Percentiles rank a stretch among this genome's conserved stretches.
These are phyloP conservation scores for Ostreobium quekettii DNA, from an alignment of 139 green algal genomes.

Conservation along the genomic window DNA sequence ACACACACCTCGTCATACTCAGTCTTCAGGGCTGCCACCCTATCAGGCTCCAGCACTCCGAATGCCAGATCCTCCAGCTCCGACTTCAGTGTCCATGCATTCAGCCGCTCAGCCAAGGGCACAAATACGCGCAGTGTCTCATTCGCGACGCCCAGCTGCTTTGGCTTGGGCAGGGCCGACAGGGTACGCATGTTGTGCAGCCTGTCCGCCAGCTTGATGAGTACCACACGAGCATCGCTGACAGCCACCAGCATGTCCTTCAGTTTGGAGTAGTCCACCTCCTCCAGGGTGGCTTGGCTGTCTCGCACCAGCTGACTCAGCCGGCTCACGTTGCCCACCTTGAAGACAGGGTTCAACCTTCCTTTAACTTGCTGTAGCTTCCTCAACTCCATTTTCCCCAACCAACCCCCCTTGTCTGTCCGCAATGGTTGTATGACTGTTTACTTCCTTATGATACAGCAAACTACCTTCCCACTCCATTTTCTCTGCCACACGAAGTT, in stretches of 20 bases:
- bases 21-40: conserved; percentile 28
- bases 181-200: conserved; percentile 65
- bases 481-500: too few species aligned
- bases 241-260: conserved; percentile 62
- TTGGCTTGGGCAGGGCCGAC: conserved; percentile 30
- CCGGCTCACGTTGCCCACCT: conserved; percentile 18
- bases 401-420: too few species aligned
- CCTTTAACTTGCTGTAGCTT: too few species aligned
- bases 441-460: too few species aligned
- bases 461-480: too few species aligned
- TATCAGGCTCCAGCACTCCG: conserved; percentile 42
- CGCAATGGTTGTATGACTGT: too few species aligned
- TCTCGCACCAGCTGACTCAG: neutral
- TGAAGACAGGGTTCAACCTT: too few species aligned
- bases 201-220: conserved; percentile 77
- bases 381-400: too few species aligned
- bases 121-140: conserved; percentile 78
- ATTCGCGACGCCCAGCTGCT: conserved; percentile 36
- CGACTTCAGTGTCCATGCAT: conserved; percentile 79
- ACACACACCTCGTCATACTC: neutral
- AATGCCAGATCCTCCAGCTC: conserved; percentile 90
- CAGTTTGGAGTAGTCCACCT: conserved; percentile 24
- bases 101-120: conserved; percentile 83
- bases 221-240: conserved; percentile 49
- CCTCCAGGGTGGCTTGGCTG: neutral